Conservation (phyloP, 352 stramenopile species). For the Phytopythium montanum region DNA sequence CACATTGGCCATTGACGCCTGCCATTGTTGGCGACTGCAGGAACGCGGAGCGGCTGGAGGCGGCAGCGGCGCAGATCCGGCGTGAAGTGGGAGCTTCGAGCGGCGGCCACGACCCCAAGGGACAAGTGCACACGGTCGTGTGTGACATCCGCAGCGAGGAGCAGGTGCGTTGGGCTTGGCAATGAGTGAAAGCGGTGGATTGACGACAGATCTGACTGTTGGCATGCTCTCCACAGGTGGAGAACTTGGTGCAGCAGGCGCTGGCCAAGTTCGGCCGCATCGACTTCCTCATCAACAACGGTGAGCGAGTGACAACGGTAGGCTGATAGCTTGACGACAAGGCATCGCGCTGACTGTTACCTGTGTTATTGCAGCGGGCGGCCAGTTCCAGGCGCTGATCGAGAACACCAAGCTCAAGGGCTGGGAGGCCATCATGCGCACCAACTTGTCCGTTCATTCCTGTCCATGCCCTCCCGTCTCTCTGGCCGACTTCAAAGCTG, state of each 20-base stretch:
- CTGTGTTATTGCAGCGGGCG: constrained; percentile 42
- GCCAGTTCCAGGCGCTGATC: constrained; percentile 87
- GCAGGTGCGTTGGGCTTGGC: constrained; percentile 29
- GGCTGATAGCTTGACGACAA: neutral
- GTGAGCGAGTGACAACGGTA: neutral
- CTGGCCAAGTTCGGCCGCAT: constrained; percentile 60
- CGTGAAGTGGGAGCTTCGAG: constrained; percentile 26
- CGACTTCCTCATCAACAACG: constrained; percentile 94
- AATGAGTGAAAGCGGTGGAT: neutral
- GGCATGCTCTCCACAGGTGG: neutral
- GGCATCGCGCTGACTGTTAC: neutral
- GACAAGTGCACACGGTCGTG: constrained; percentile 33
- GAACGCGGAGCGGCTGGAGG: constrained; percentile 47
- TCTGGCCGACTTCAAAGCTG: neutral
- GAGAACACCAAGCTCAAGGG: constrained; percentile 88
- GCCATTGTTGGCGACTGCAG: constrained; percentile 17
- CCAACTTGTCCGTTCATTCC: constrained; percentile 67
- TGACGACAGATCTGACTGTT: neutral
- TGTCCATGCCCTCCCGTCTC: neutral
- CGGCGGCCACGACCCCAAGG: constrained; percentile 14
- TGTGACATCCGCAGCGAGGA: constrained; percentile 68
- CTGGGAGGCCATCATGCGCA: constrained; percentile 88
- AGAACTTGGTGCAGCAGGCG: constrained; percentile 4
- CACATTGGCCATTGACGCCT: no score
- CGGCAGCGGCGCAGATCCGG: constrained; percentile 46